Evolutionary conservation across 169 alveolate genomes (phyloP).

Genomic region (Plasmodium cynomolgi): DNA sequence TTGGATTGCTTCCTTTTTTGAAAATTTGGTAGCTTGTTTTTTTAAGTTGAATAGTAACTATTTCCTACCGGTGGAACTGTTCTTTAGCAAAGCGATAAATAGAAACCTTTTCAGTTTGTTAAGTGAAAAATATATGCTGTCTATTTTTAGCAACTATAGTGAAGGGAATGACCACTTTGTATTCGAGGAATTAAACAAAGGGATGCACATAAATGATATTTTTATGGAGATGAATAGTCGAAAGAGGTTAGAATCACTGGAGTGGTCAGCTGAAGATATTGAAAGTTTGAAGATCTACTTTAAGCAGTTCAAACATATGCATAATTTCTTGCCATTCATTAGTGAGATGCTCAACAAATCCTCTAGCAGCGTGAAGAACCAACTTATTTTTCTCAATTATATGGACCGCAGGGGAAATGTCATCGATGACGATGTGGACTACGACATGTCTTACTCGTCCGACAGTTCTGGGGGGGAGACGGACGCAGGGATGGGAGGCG

Average conservation of each 20-base stretch:
- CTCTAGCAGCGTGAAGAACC: constrained; percentile 41
- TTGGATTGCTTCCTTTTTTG: constrained; percentile 60
- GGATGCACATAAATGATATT: constrained; percentile 19
- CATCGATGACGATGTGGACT: neutral
- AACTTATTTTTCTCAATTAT: constrained; percentile 31
- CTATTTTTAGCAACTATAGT: constrained; percentile 63
- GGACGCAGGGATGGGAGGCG: neutral
- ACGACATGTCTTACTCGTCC: neutral
- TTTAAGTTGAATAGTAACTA: constrained; percentile 44
- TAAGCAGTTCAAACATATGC: constrained; percentile 69
- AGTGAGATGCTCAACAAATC: constrained; percentile 68
- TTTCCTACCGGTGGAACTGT: constrained; percentile 28
- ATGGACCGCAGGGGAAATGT: constrained; percentile 54
- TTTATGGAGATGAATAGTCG: constrained; percentile 31
- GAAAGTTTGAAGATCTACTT: constrained; percentile 40
- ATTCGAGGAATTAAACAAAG: constrained; percentile 26
- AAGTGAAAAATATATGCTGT: constrained; percentile 58
- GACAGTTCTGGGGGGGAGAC: neutral
- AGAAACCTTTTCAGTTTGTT: constrained; percentile 15
- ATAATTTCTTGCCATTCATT: constrained; percentile 38
- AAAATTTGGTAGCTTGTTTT: constrained; percentile 25
- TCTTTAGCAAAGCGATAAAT: constrained; percentile 42
- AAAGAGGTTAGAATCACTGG: constrained; percentile 55
- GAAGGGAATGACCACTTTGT: constrained; percentile 58
- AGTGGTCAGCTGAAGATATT: constrained; percentile 55